Conservation (phyloP, 2,329 filamentous ascomycete genomes). For the Exophiala sp. region DNA sequence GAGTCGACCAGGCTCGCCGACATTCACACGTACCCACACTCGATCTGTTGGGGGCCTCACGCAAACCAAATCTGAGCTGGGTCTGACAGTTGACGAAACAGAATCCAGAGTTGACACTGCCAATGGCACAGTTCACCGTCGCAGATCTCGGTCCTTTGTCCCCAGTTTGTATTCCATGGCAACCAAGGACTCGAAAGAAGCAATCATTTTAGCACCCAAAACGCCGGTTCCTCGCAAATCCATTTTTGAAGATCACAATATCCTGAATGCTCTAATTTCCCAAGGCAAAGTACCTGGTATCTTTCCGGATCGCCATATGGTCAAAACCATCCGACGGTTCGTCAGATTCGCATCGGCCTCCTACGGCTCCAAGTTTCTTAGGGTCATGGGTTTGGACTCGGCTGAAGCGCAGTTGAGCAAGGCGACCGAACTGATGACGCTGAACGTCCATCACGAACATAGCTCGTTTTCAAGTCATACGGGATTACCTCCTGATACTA, state of each 20-base stretch:
- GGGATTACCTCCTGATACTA: constrained; percentile 41
- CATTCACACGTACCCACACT: constrained; percentile 37
- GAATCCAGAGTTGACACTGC: constrained; percentile 29
- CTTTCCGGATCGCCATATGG: constrained; percentile 43
- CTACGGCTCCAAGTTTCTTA: constrained; percentile 43
- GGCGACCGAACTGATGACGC: constrained; percentile 31
- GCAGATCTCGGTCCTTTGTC: constrained; percentile 37
- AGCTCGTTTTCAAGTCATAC: constrained; percentile 43
- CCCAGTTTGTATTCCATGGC: constrained; percentile 44
- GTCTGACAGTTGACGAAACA: constrained; percentile 33
- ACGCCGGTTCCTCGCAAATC: constrained; percentile 39
- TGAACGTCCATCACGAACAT: constrained; percentile 40
- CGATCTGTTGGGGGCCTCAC: constrained; percentile 42
- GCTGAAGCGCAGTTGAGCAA: constrained; percentile 28
- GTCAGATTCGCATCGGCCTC: constrained; percentile 45
- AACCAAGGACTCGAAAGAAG: constrained; percentile 39
- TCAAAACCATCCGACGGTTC: constrained; percentile 43
- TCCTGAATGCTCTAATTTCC: constrained; percentile 39
- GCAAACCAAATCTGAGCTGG: constrained; percentile 39
- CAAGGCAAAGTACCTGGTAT: constrained; percentile 42
- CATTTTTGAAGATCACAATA: constrained; percentile 43
- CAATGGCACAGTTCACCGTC: constrained; percentile 29
- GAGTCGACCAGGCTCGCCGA: constrained; percentile 37
- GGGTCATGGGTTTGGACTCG: constrained; percentile 40
- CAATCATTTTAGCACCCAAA: constrained; percentile 37